Evolutionary conservation across 163 green algal species (phyloP), one percentile per base, ranked within the genome.

Genomic region (Scenedesmus sp.): DNA sequence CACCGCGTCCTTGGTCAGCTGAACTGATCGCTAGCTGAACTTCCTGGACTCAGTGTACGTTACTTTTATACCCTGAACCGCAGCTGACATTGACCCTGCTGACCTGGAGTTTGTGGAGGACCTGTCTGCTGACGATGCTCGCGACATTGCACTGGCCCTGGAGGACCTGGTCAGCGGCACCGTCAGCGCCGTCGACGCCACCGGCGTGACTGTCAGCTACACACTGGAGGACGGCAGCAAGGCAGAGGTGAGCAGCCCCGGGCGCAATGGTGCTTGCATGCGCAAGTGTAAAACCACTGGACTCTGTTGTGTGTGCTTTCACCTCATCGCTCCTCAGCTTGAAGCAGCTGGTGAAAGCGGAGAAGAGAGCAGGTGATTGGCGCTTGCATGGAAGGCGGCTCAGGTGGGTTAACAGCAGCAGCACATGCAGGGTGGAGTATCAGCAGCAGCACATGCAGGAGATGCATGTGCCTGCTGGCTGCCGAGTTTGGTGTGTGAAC

Each of bases 191-290:
- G 88, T 92, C 30, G 78, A 95, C 86, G 65, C 87, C 24, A 98
- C 97, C 91, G 98, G 98, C 49, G 96, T 96, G 2, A 99, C 99
- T 90, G 96, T 99, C 6, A 94, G 99, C 88, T 96, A 99, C 88
- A 85, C 70, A n/a, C 37, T 79, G 40, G 88, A 73, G 44, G 81
- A 92, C 61, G 98, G 98, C 68, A 93, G 93, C 70, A 91, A 90
- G 24, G 96, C 70, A 2, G 24, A 82, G 85, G 85, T 89, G 68
- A 65, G 65, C 6, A 12, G 1, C n/a, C 13, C 49, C 49, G 1
- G 13, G 49, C 49, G 15, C 15, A 56, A 56, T 56, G 15, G 49
- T 56, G 49, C 49, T 20, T 56, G 49, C 49, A 13, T n/a, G n/a
- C n/a, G n/a, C n/a, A n/a, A n/a, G n/a, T n/a, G n/a, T n/a, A n/a